These are phyloP conservation scores for Lactarius tabidus DNA, from an alignment of 768 basidiomycete genomes.

Conservation along the genomic window DNA sequence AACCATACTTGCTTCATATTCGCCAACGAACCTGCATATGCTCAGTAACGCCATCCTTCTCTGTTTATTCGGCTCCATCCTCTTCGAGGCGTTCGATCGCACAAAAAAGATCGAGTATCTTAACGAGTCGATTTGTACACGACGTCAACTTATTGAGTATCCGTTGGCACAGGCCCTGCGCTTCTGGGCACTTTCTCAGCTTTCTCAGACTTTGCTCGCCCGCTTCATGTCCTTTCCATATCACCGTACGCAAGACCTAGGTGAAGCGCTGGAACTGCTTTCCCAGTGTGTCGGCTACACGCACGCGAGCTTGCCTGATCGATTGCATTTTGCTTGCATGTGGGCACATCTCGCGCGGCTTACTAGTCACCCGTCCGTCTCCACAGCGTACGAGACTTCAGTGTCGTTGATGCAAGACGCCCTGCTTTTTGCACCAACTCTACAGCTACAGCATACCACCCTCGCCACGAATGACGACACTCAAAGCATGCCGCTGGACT, in stretches of 20 bases:
- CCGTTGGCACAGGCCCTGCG: neutral
- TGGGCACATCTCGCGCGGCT: neutral
- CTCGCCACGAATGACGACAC: neutral
- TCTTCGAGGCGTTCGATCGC: too few species aligned
- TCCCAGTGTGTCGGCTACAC: neutral
- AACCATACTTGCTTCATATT: too few species aligned
- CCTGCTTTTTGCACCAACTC: neutral
- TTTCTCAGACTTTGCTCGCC: neutral
- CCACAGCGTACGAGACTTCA: neutral
- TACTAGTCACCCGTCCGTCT: neutral
- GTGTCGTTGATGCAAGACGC: neutral
- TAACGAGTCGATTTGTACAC: too few species aligned
- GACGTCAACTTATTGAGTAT: too few species aligned
- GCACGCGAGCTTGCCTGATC: too few species aligned
- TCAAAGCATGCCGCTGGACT: neutral
- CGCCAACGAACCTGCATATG: too few species aligned
- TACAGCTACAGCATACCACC: conserved; percentile 1
- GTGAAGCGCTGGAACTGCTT: neutral
- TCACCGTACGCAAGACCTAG: neutral
- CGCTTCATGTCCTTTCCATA: neutral
- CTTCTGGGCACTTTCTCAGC: rapidly evolving
- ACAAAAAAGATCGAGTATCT: neutral
- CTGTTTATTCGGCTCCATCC: too few species aligned
- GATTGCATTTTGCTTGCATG: neutral
- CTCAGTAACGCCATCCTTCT: too few species aligned